Evolutionary conservation across 2,329 filamentous ascomycete species (phyloP), one percentile per base, ranked within the genome.

Genomic region (Epichloe amarillans): DNA sequence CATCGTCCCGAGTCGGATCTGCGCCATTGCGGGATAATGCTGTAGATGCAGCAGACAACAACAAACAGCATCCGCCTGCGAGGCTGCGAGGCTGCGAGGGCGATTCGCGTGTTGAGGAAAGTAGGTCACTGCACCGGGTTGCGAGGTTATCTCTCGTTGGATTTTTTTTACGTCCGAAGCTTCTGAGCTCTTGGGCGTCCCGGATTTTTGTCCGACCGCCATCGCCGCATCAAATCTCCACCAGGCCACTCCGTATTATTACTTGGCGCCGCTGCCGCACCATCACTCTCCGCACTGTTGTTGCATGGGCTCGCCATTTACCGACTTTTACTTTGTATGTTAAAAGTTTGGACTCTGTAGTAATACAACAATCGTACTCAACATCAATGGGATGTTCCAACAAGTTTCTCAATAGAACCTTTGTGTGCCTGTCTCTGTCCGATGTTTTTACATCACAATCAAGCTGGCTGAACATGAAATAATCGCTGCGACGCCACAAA

Each of bases 1-100:
- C 47, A 52, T 42, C 48, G 61, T 58, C 58, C 61, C 60, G 53
- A 63, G 57, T 59, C 64, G 64, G 37, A 66, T 52, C 52, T 65
- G 64, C 52, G 63, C 60, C 64, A 66, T 66, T 44, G 60, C 47
- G 46, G 47, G 47, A 21, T 46, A 43, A 39, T 39, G 23, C 23
- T 15, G 21, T 14, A 37, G 38, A 42, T 15, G 21, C 11, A 19
- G n/a, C 37, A 17, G 42, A 33, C 41, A 19, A 33, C 41, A 19
- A 45, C 40, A 46, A 36, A 19, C 46, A 26, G 33, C 19, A 17
- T 45, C 44, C 33, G 50, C 42, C 46, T 46, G 36, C 46, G 46
- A 46, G 41, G 37, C 46, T 46, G 36, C 46, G 46, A 46, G 41
- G 37, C 46, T 46, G 36, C 46, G 46, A 46, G 41, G 37, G 35